Base-by-base conservation (phyloP, 495 filamentous ascomycete genomes). In the Rhizodiscina lignyota region DNA sequence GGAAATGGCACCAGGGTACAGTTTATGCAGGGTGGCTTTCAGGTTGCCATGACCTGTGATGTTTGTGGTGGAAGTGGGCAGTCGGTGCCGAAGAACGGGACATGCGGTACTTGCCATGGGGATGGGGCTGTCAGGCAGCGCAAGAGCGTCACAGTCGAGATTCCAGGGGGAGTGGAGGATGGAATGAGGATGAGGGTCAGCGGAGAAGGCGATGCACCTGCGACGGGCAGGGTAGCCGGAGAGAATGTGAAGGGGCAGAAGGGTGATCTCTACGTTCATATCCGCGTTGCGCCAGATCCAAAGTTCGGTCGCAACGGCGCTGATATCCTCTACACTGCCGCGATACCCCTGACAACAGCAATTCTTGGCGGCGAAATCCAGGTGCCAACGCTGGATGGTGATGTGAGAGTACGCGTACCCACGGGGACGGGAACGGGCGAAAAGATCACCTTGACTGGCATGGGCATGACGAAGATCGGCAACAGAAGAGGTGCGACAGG, bases 371-470 rank as follows among this genome's bases (percentile, higher is more conserved):
- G 89, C 40, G 83, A 91, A 48, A 77, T 91, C 41, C 75, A 60
- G 21, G 67, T 97, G 22, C 91, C 91, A 17, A 96, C 89, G 1
- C 65, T 97, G 19, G 84, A 94, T 38, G 81, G 78, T 18, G 74
- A 92, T 31, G 83, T 89, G 35, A 85, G 79, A 54, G 68, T 96
- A 28, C 82, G 81, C 52, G 78, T 97, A 12, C 71, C 72, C 19
- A 85, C 83, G 0, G 91, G 89, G 30, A 94, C 89, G 10, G 83
- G 72, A 41, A 93, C 89, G 2, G 89, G 89, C 31, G 89, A 97
- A 46, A 80, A 74, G 49, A 74, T 93, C 46, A 87, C 83, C 0
- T 60, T 96, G 21, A 54, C 71, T 1, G 85, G 86, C 10, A 83
- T 79, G 72, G 89, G 89, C 23, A 94, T 97, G 89, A 81, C 78